These are phyloP conservation scores for Phytophthora idaei DNA, from an alignment of 352 stramenopile species.

Conservation along the genomic window DNA sequence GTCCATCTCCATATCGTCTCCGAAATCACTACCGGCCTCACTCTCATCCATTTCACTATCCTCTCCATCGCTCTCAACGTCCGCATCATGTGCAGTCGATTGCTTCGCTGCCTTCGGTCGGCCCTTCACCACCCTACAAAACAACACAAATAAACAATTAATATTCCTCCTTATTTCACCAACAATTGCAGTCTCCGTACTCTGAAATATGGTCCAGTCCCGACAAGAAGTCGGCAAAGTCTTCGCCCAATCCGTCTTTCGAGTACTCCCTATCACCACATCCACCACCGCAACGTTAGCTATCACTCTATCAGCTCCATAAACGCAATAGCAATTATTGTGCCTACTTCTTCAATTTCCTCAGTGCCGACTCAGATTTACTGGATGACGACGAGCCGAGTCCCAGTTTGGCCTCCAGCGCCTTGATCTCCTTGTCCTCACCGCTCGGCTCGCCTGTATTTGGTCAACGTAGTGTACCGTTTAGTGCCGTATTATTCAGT, in stretches of 20 bases:
- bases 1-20: slow-evolving; percentile 72
- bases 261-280: slow-evolving; percentile 63
- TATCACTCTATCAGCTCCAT: background rate
- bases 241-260: slow-evolving; percentile 78
- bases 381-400: slow-evolving; percentile 34
- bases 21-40: slow-evolving; percentile 29
- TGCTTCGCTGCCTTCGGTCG: slow-evolving; percentile 30
- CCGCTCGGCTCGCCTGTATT: slow-evolving; percentile 33
- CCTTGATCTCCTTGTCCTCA: slow-evolving; percentile 74
- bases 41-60: slow-evolving; percentile 33
- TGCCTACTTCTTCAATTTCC: slow-evolving; percentile 71
- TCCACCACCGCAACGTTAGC: slow-evolving; percentile 19
- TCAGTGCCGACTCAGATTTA: slow-evolving; percentile 56
- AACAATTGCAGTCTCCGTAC: slow-evolving; percentile 28
- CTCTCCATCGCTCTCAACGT: slow-evolving; percentile 32
- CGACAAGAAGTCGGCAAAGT: slow-evolving; percentile 82
- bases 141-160: background rate
- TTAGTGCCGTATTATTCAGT: background rate
- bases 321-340: background rate
- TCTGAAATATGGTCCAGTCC: slow-evolving; percentile 78
- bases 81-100: slow-evolving; percentile 15
- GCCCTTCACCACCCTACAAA: slow-evolving; percentile 66
- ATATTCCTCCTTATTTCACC: background rate
- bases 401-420: slow-evolving; percentile 74
- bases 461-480: background rate